phyloP scores from a whole-genome alignment of 2,329 filamentous ascomycete genomes.

The Phaeomoniella chlamydospora region DNA sequence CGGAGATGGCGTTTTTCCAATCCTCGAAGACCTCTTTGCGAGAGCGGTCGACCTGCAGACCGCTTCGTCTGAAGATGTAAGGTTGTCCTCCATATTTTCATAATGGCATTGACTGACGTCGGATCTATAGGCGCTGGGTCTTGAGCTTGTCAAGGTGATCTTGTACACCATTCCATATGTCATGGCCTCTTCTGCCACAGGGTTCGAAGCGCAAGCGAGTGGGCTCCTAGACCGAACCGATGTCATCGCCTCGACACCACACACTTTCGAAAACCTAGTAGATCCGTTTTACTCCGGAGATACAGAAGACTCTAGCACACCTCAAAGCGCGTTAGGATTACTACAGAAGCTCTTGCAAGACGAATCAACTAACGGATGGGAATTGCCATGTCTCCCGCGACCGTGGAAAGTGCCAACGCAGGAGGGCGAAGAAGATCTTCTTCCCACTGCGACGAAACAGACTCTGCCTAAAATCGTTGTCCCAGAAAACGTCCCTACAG shows the following conservation, averaged over 20 bases:
- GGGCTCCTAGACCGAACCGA: slow-evolving; percentile 86
- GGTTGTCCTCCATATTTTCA: slow-evolving; percentile 17
- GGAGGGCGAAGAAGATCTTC: slow-evolving; percentile 38
- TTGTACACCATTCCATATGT: slow-evolving; percentile 86
- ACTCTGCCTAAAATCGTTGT: slow-evolving; percentile 61
- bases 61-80: slow-evolving; percentile 79
- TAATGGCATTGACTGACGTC: slow-evolving; percentile 7
- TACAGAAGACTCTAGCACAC: slow-evolving; percentile 45
- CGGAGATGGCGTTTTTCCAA: slow-evolving; percentile 69
- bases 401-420: slow-evolving; percentile 29
- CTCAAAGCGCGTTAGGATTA: slow-evolving; percentile 62
- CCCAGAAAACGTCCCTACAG: slow-evolving; percentile 60
- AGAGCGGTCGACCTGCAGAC: slow-evolving; percentile 89
- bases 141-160: slow-evolving; percentile 94
- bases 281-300: slow-evolving; percentile 62
- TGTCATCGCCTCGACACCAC: slow-evolving; percentile 79
- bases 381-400: slow-evolving; percentile 49
- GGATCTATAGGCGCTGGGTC: slow-evolving; percentile 38
- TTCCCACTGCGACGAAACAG: slow-evolving; percentile 53
- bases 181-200: slow-evolving; percentile 57
- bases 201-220: slow-evolving; percentile 57
- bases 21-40: slow-evolving; percentile 80
- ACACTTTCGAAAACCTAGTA: slow-evolving; percentile 70
- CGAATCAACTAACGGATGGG: slow-evolving; percentile 63
- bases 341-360: slow-evolving; percentile 73